These are phyloP conservation scores for Geotrichum restrictum DNA, from an alignment of 1,139 yeast genomes.

Conservation along the genomic window DNA sequence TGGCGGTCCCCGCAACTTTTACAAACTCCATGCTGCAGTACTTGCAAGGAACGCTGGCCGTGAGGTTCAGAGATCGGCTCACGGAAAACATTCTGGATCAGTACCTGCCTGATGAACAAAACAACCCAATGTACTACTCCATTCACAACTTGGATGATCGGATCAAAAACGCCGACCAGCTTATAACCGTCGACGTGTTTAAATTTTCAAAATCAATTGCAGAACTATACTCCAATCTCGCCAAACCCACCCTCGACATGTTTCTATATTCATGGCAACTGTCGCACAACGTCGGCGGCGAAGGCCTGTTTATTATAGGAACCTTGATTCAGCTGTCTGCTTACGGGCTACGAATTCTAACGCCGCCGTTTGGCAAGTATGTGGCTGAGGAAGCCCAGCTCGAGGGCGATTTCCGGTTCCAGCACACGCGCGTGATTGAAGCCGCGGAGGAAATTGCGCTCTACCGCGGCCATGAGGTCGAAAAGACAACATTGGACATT, in stretches of 20 bases:
- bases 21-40: conserved; percentile 72
- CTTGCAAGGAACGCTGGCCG: conserved; percentile 65
- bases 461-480: conserved; percentile 75
- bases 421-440: conserved; percentile 75
- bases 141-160: conserved; percentile 56
- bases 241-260: conserved; percentile 81
- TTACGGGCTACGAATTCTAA: conserved; percentile 62
- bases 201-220: conserved; percentile 71
- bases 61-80: conserved; percentile 60
- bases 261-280: conserved; percentile 78
- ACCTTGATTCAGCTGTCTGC: conserved; percentile 79
- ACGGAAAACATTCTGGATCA: conserved; percentile 61
- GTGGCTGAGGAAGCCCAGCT: conserved; percentile 74
- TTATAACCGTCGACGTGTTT: conserved; percentile 74
- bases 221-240: conserved; percentile 75
- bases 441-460: conserved; percentile 86
- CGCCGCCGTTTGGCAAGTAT: conserved; percentile 86
- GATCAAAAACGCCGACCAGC: conserved; percentile 75
- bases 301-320: conserved; percentile 80
- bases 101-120: conserved; percentile 53
- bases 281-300: conserved; percentile 70
- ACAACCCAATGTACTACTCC: conserved; percentile 50
- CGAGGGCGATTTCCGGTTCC: conserved; percentile 80
- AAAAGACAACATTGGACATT: conserved; percentile 70
- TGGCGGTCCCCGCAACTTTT: conserved; percentile 83